A percentile compares a stretch with the other conserved stretches of the same genome.
These are phyloP conservation scores for Fusarium zealandicum DNA, from an alignment of 2,329 filamentous ascomycete species.

Conservation along the genomic window DNA sequence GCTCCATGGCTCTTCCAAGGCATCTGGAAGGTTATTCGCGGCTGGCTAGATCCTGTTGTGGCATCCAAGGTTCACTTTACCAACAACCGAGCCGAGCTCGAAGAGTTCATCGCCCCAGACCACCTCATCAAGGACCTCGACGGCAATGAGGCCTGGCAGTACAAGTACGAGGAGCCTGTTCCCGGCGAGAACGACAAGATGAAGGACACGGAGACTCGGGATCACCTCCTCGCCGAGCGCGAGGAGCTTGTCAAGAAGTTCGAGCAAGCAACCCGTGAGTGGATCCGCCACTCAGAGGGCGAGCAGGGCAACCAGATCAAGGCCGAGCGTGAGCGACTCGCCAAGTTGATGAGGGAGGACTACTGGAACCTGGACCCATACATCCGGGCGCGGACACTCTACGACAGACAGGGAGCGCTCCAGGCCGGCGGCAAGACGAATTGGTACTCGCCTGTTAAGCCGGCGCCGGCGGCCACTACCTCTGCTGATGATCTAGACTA, in stretches of 20 bases:
- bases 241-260: constrained; percentile 73
- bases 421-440: constrained; percentile 70
- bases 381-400: constrained; percentile 80
- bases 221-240: constrained; percentile 69
- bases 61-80: constrained; percentile 94
- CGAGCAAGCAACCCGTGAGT: constrained; percentile 76
- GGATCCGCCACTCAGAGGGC: constrained; percentile 64
- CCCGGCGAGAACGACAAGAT: constrained; percentile 79
- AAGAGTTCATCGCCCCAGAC: constrained; percentile 73
- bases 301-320: constrained; percentile 57
- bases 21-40: constrained; percentile 95
- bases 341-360: constrained; percentile 69
- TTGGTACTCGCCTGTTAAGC: constrained; percentile 64
- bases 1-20: constrained; percentile 97
- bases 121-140: constrained; percentile 85
- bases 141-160: constrained; percentile 84
- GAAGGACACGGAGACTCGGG: constrained; percentile 68
- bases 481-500: constrained; percentile 57
- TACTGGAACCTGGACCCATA: constrained; percentile 95
- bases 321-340: constrained; percentile 66
- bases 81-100: constrained; percentile 79
- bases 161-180: constrained; percentile 79
- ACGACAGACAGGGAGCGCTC: constrained; percentile 82
- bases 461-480: constrained; percentile 41
- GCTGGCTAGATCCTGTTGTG: constrained; percentile 97